Evolutionary conservation across 306 rosid species (phyloP).

Genomic region (Betula pendula): DNA sequence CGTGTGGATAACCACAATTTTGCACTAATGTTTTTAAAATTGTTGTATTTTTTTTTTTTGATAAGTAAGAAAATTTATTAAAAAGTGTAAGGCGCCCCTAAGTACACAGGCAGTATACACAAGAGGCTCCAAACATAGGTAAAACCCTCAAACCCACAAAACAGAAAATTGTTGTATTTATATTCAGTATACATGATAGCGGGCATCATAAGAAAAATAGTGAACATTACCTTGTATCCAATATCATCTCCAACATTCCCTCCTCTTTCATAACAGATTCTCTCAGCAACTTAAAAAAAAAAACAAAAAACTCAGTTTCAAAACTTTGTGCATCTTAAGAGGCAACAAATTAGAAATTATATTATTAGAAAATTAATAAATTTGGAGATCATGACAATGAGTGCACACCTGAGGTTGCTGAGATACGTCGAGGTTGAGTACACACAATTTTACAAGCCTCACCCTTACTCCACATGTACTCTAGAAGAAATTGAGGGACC

Average conservation of each 20-base stretch:
- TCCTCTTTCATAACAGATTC: constrained; percentile 87
- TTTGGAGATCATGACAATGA: constrained; percentile 14
- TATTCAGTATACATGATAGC: neutral
- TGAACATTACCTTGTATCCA: constrained; percentile 85
- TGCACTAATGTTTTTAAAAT: neutral
- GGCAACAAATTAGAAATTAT: constrained; percentile 4
- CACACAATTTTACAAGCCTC: constrained; percentile 79
- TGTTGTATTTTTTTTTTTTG: neutral
- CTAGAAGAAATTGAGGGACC: constrained; percentile 96
- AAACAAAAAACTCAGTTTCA: constrained; percentile 25
- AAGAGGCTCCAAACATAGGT: no score
- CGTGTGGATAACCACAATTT: neutral
- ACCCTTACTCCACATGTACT: constrained; percentile 85
- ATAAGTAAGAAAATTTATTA: no score
- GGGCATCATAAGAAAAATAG: constrained; percentile 21
- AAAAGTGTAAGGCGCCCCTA: no score
- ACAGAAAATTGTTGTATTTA: neutral
- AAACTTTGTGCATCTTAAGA: constrained; percentile 7
- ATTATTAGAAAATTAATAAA: neutral
- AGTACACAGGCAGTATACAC: no score
- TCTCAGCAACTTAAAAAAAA: constrained; percentile 76
- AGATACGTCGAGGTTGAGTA: constrained; percentile 97
- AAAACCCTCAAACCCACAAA: no score
- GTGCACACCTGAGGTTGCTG: constrained; percentile 80
- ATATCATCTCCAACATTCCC: constrained; percentile 66